Percentiles rank a stretch among this genome's conserved stretches.
phyloP scores from a whole-genome alignment of 1,284 basidiomycete genomes.

The Butyriboletus appendiculatus region DNA sequence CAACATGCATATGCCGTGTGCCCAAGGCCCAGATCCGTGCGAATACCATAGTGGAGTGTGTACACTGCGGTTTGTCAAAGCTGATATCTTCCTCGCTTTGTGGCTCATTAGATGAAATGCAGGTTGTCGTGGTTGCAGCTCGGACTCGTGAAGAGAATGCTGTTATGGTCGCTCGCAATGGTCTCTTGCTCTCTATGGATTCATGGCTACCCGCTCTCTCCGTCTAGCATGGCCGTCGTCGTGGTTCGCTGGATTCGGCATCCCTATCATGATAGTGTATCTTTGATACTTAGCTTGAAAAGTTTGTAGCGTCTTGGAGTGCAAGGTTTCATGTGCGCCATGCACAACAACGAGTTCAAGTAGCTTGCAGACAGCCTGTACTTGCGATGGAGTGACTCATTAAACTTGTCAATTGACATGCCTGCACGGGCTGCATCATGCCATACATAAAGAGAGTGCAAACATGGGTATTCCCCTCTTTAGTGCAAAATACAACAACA shows the following conservation, averaged over 20 bases:
- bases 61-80: constrained; percentile 84
- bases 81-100: constrained; percentile 4
- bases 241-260: background rate
- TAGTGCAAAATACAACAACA: constrained; percentile 24
- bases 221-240: background rate
- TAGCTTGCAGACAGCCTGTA: background rate
- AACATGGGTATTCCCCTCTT: background rate
- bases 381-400: background rate
- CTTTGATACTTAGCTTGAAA: background rate
- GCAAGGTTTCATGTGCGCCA: constrained; percentile 2
- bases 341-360: background rate
- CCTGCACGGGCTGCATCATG: background rate
- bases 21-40: constrained; percentile 91
- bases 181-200: background rate
- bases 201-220: background rate
- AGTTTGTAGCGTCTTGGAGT: background rate
- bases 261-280: background rate
- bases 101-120: constrained; percentile 6
- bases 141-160: constrained; percentile 61
- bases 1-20: constrained; percentile 98
- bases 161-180: background rate
- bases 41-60: constrained; percentile 96
- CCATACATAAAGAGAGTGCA: constrained; percentile 1
- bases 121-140: constrained; percentile 85
- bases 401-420: background rate